Base-by-base conservation (phyloP, 2,329 filamentous ascomycete genomes). In the Talaromyces sp. region DNA sequence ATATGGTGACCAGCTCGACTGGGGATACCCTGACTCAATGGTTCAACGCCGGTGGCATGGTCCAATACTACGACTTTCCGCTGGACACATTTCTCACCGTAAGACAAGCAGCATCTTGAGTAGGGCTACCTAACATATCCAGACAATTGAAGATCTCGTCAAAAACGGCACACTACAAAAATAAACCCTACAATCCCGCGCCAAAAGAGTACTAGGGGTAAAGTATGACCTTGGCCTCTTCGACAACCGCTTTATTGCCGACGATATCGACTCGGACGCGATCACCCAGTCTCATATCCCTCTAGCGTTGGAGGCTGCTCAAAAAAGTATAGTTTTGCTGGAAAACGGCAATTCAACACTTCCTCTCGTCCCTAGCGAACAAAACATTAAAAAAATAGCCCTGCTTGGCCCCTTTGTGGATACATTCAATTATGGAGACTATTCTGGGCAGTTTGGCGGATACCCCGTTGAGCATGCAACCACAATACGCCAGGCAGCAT, bases 151-250 rank as follows among this genome's bases (percentile, higher is more conserved):
- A 50, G 72, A 70, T 12, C 61, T 78, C 4, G 64, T 79, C 5
- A 63, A 67, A 2, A 79, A 79, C 36, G 70, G 70, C 0, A 75
- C 75, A 0, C 67, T 79, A 1, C 65, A 71, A 4, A 63, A 76
- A 34, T 68, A 70, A n/a, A 75, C 70, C 0, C 56, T 81, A 0
- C 73, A 73, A 33, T 71, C 72, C 8, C 75, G 76, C 27, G 77
- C 76, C 1, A 70, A 72, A 5, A 73, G 67, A 18, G 72, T 80
- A 1, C 61, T 80, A 3, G 67, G 70, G 1, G 73, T 80, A 4
- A 81, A 81, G 60, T 79, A 78, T 70, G 78, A 80, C 60, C 67
- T 80, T 0, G 77, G 77, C 1, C 70, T 81, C 1, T 80, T 81
- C 56, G 65, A 74, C 1, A 63, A 75, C 34, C 75, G 77, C 6